These are phyloP conservation scores for Clonostachys byssicola DNA, from an alignment of 2,329 filamentous ascomycete genomes.

Conservation along the genomic window DNA sequence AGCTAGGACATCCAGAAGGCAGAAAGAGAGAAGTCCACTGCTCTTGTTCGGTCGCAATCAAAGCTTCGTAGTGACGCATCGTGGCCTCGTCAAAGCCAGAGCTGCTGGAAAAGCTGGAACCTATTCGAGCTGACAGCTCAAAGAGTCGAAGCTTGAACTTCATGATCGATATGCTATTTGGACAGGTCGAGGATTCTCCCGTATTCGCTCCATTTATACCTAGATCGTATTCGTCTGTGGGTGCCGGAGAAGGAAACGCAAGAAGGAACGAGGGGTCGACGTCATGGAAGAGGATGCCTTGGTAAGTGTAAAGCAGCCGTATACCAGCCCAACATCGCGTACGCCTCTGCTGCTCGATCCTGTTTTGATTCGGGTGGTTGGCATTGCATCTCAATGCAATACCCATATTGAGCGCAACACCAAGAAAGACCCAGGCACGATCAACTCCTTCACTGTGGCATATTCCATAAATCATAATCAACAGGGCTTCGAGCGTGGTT, in stretches of 20 bases:
- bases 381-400: slow-evolving; percentile 7
- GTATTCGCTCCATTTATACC: slow-evolving; percentile 4
- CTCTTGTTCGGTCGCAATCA: slow-evolving; percentile 3
- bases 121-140: slow-evolving; percentile 5
- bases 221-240: slow-evolving; percentile 4
- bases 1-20: slow-evolving; percentile 5
- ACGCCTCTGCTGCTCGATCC: slow-evolving; percentile 7
- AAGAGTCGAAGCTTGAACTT: slow-evolving; percentile 7
- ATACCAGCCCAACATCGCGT: slow-evolving; percentile 11
- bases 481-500: slow-evolving; percentile 7
- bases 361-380: neutral
- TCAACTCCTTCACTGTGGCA: slow-evolving; percentile 6
- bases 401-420: slow-evolving; percentile 6
- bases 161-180: slow-evolving; percentile 7
- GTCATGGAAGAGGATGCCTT: slow-evolving; percentile 9
- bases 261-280: slow-evolving; percentile 4
- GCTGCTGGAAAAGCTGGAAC: slow-evolving; percentile 2
- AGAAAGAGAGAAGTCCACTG: slow-evolving; percentile 7
- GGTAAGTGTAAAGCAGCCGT: slow-evolving; percentile 7
- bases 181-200: neutral
- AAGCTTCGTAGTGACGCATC: neutral
- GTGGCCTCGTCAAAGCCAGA: neutral
- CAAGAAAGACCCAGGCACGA: slow-evolving; percentile 7
- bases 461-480: slow-evolving; percentile 7
- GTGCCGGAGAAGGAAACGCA: slow-evolving; percentile 5